These are phyloP conservation scores for Talaromyces stipitatus DNA, from an alignment of 495 filamentous ascomycete species.

Conservation along the genomic window DNA sequence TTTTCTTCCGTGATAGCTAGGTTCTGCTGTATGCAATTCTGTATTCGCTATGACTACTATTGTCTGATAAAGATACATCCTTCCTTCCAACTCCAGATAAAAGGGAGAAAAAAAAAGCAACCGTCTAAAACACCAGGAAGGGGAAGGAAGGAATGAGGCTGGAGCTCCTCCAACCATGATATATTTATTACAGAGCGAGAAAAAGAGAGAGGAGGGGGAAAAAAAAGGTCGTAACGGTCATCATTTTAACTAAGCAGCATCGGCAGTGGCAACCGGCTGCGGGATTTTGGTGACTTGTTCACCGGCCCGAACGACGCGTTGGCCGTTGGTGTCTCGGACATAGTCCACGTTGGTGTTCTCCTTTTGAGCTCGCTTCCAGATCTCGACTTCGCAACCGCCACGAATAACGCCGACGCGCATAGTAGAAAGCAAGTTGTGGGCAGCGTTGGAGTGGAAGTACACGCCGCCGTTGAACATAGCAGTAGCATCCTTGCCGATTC, in stretches of 20 bases:
- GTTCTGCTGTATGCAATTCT: not conserved
- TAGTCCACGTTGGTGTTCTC: conserved; percentile 81
- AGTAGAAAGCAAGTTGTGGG: conserved; percentile 93
- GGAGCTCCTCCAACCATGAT: not conserved
- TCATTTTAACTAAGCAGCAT: conserved; percentile 28
- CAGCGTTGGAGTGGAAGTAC: conserved; percentile 95
- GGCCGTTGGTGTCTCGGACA: conserved; percentile 72
- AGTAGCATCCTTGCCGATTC: conserved; percentile 94
- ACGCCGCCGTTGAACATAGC: conserved; percentile 99
- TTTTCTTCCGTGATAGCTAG: too few relatives aligned
- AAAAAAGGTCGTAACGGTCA: conserved; percentile 7
- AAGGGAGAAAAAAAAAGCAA: too few relatives aligned
- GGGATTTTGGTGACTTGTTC: conserved; percentile 80
- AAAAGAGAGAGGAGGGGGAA: conserved; percentile 6
- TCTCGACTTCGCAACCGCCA: conserved; percentile 94
- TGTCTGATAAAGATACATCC: not conserved
- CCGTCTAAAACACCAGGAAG: not conserved
- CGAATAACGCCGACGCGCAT: conserved; percentile 96
- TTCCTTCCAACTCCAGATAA: too few relatives aligned
- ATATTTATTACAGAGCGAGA: not conserved
- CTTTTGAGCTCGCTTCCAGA: conserved; percentile 92
- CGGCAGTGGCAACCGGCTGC: conserved; percentile 38
- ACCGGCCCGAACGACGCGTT: conserved; percentile 83
- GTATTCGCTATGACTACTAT: too few relatives aligned
- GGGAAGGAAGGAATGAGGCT: not conserved